Conservation (phyloP, 805 yeast species). For the Gaillardinia entomophila region DNA sequence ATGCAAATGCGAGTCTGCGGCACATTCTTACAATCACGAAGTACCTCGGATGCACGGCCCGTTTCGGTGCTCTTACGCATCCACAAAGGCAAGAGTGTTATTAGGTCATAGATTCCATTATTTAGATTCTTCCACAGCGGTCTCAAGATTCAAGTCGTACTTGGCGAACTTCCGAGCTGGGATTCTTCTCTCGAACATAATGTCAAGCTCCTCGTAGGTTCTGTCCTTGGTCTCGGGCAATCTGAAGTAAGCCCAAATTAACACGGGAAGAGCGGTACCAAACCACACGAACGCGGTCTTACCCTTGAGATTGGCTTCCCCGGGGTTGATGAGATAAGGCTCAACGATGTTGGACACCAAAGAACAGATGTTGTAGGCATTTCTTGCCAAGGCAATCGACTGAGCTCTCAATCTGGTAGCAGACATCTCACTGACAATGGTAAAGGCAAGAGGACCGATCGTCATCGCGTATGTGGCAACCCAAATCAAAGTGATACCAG, state of each 20-base stretch:
- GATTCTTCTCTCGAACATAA: conserved; percentile 5
- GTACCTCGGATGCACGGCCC: too few species aligned
- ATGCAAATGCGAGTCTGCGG: too few species aligned
- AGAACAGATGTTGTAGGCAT: conserved; percentile 5
- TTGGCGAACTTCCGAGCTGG: conserved; percentile 1
- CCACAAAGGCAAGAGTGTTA: too few species aligned
- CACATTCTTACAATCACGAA: too few species aligned
- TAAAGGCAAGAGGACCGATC: conserved; percentile 8
- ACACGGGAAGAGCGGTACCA: conserved; percentile 10
- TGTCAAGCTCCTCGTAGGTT: conserved; percentile 7
- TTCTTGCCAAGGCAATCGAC: conserved; percentile 6
- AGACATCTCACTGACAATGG: conserved; percentile 6
- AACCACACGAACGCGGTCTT: conserved; percentile 7
- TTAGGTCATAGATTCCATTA: too few species aligned
- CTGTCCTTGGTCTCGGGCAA: conserved; percentile 5
- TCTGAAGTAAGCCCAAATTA: conserved; percentile 25
- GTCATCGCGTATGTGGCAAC: conserved; percentile 9
- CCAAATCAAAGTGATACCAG: conserved; percentile 12
- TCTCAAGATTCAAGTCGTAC: too few species aligned
- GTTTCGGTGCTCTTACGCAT: too few species aligned
- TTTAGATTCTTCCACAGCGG: too few species aligned
- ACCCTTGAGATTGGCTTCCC: conserved; percentile 6
- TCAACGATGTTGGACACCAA: conserved; percentile 6
- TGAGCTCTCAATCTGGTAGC: conserved; percentile 7
- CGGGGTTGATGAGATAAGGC: conserved; percentile 6